Evolutionary conservation across 352 stramenopile genomes (phyloP), one percentile per base, ranked within the genome.

Genomic region (Phytophthora megakarya): DNA sequence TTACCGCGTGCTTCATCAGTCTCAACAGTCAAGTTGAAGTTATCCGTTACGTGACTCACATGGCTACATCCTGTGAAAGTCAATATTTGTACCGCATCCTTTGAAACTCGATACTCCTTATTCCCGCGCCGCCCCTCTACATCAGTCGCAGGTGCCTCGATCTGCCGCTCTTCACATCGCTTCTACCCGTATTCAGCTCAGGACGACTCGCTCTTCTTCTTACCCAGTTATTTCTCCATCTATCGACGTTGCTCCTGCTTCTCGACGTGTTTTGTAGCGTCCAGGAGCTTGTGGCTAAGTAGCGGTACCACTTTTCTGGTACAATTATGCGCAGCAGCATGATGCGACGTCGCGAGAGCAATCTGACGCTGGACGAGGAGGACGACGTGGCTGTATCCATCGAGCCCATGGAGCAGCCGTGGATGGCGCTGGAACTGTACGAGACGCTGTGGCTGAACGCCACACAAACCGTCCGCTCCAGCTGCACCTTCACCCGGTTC

Each of bases 401-500:
- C 16, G 68, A 86, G 57, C 55, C 15, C 6, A 51, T 83, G 8
- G 56, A 59, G n/a, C 64, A 80, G 56, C 80, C 77, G 21, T 92
- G 80, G 81, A 90, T 92, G 81, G 69, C 77, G 6, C 60, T 61
- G 4, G 84, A 84, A 57, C 69, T 89, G 21, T 92, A 89, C 70
- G 59, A 85, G 10, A 84, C 74, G 42, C 66, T 92, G 42, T 92
- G 84, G 84, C 56, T 67, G 1, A 76, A 75, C 48, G 81, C 84
- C 45, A 84, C 75, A n/a, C 59, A 63, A 22, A 72, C 84, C 26
- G 67, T 81, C 55, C 75, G 76, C 35, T 80, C 78, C 32, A 89
- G 77, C 50, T 90, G 81, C 53, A 79, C 76, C 43, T 88, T 92
- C 54, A 89, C 73, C 18, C 70, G 39, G 18, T 65, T 56, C 45